Percentiles rank a stretch among this genome's conserved stretches.
Conservation (phyloP, 768 basidiomycete genomes). For the Amanita muscaria region DNA sequence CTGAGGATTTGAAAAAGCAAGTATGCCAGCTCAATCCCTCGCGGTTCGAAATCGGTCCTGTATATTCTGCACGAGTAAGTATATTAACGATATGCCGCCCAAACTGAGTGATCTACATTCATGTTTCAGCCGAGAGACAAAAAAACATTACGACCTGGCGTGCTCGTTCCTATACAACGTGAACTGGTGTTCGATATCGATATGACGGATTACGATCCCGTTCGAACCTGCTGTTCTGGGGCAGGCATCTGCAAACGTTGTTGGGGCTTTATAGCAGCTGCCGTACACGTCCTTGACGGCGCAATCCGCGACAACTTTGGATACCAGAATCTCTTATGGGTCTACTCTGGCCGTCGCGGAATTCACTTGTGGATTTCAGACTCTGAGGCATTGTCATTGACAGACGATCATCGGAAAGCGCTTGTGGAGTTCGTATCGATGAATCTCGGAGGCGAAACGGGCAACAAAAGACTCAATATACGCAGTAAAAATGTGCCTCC, state of each 20-base stretch:
- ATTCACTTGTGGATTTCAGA: slow-evolving; percentile 99
- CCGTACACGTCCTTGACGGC: slow-evolving; percentile 78
- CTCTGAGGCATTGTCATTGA: slow-evolving; percentile 75
- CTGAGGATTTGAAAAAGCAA: slow-evolving; percentile 89
- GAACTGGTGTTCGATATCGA: slow-evolving; percentile 99
- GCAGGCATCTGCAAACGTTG: slow-evolving; percentile 88
- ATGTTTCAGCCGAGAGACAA: slow-evolving; percentile 87
- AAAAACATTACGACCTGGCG: slow-evolving; percentile 59
- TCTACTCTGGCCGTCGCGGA: slow-evolving; percentile 96
- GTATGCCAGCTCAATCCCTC: slow-evolving; percentile 78
- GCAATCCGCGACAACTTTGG: slow-evolving; percentile 85
- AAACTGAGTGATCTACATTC: no score
- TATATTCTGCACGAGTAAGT: slow-evolving; percentile 80
- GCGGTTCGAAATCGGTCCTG: slow-evolving; percentile 94
- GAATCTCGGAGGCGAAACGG: slow-evolving; percentile 72
- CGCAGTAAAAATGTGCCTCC: slow-evolving; percentile 57
- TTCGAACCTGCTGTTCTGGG: slow-evolving; percentile 90
- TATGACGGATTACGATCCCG: slow-evolving; percentile 97
- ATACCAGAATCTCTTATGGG: slow-evolving; percentile 87
- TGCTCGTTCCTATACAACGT: slow-evolving; percentile 71
- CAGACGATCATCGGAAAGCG: slow-evolving; percentile 83
- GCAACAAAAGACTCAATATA: slow-evolving; percentile 76
- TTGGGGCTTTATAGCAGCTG: slow-evolving; percentile 91
- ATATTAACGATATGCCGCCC: no score
- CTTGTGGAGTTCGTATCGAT: slow-evolving; percentile 86